Evolutionary conservation across 495 filamentous ascomycete genomes (phyloP), one percentile per base, ranked within the genome.

Genomic region (Neurospora sp.): DNA sequence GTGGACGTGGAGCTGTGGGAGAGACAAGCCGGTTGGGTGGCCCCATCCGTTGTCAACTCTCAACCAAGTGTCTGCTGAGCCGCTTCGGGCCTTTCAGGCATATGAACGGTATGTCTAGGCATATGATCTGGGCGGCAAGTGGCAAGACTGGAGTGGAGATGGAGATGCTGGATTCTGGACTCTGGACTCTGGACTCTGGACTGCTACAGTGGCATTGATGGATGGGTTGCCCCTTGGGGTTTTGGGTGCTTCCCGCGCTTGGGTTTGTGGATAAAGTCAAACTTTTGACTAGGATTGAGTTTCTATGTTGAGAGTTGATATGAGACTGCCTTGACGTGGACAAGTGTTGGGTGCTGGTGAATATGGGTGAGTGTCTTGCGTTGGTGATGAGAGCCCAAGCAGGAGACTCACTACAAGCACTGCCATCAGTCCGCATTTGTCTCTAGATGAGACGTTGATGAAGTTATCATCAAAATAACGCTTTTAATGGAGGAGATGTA

Each of bases 31-130:
- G 40, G 74, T 74, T 76, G 74, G 70, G 1, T 16, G 40, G 16
- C 18, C 8, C 31, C 23, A 31, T 60, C 49, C 5, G 49, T 7
- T 60, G 49, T 60, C 49, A 60, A 54, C n/a, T 10, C 3, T 49
- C n/a, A 10, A 11, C 46, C 20, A 27, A 10, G 2, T 38, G 5
- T 38, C 23, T 37, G 27, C 49, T 72, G 35, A 72, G 46, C 72
- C 73, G 70, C 74, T 74, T 75, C 76, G 76, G 77, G 71, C 74
- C 76, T 79, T 77, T 72, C 73, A 72, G 71, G 70, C 72, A 75
- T 77, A 76, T 71, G 38, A 71, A n/a, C 31, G 41, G 49, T 46
- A 60, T 39, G 5, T 49, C n/a, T 9, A 49, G 12, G 18, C 38
- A 41, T 14, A 46, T 23, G 14, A 38, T 54, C 40, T 20, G 20